Base-by-base conservation (phyloP, 1,284 basidiomycete species). In the Ceratobasidium theobromae region DNA sequence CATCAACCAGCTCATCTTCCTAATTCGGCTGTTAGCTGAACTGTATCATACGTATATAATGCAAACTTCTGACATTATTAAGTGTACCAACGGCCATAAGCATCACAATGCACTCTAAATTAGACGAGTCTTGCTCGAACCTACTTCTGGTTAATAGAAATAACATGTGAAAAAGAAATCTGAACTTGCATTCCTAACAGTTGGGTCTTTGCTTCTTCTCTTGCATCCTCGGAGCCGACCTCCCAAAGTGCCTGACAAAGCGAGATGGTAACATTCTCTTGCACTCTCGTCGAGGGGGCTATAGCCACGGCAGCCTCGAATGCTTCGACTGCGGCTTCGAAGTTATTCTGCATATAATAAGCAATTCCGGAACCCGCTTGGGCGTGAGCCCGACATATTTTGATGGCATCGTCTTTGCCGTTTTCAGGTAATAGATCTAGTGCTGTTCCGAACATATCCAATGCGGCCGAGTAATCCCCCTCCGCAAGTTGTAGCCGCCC, bases 31-130 rank as follows among this genome's bases (percentile, higher is more conserved):
- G 6, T 58, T 12, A 58, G 41, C 41, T 32, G 1, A 46, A 21
- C 3, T 12, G 3, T 12, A 11, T 1, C 33, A 6, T 4, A 4
- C 30, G 41, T 32, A 4, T 12, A 30, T 32, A 12, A 52, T 30
- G 27, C n/a, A 3, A 58, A n/a, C n/a, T n/a, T n/a, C 58, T 30
- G 1, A 64, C 58, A 18, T 52, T 43, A 0, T 87, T 88, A 23
- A 93, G 77, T 65, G 94, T 86, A 8, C 91, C 95, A 82, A 96
- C 91, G 1, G 91, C 91, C 0, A 90, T 91, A 0, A 98, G 82
- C 0, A 87, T 84, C 45, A 88, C 88, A 73, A 97, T 89, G 0
- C 91, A 92, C 66, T 84, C 81, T 60, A 95, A 75, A 73, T 89
- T 91, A 72, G 84, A 87, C 23, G 84, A 84, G 75, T 88, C 88